Conservation (phyloP, 2,329 filamentous ascomycete species). For the Drechmeria coniospora region DNA sequence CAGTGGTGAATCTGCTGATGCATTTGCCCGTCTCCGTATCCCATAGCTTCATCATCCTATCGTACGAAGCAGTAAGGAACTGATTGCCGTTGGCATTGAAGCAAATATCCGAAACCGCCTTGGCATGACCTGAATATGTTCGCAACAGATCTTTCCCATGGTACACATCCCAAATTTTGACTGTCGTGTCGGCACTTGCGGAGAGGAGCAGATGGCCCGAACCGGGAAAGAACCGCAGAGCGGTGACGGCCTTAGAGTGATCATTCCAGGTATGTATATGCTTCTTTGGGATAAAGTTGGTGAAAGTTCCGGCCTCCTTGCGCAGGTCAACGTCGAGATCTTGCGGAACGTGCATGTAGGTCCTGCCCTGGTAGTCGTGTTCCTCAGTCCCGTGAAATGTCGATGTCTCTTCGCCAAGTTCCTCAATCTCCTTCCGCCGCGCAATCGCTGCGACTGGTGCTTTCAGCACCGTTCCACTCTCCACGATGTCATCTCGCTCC, state of each 20-base stretch:
- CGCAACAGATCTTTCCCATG: conserved; percentile 78
- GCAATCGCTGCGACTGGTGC: conserved; percentile 39
- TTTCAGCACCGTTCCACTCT: conserved; percentile 45
- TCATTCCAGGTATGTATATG: conserved; percentile 79
- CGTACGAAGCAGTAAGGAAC: conserved; percentile 85
- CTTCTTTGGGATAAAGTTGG: conserved; percentile 93
- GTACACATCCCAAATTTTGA: conserved; percentile 92
- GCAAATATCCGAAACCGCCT: conserved; percentile 76
- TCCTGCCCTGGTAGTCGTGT: conserved; percentile 86
- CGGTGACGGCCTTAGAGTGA: conserved; percentile 72
- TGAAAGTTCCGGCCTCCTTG: conserved; percentile 64
- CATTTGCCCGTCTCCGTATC: conserved; percentile 91
- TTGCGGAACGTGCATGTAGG: conserved; percentile 94
- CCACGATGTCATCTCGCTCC: conserved; percentile 56
- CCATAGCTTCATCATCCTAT: conserved; percentile 95
- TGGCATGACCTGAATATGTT: conserved; percentile 81
- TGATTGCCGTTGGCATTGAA: conserved; percentile 72
- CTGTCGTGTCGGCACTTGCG: conserved; percentile 74
- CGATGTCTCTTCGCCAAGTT: conserved; percentile 59
- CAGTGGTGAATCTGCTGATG: conserved; percentile 75
- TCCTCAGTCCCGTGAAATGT: conserved; percentile 73
- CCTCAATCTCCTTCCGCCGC: conserved; percentile 41
- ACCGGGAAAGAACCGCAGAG: conserved; percentile 74
- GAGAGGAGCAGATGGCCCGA: conserved; percentile 83
- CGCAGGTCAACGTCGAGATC: conserved; percentile 74